These are phyloP conservation scores for Nakazawaea ishiwadae DNA, from an alignment of 805 yeast species.

Conservation along the genomic window DNA sequence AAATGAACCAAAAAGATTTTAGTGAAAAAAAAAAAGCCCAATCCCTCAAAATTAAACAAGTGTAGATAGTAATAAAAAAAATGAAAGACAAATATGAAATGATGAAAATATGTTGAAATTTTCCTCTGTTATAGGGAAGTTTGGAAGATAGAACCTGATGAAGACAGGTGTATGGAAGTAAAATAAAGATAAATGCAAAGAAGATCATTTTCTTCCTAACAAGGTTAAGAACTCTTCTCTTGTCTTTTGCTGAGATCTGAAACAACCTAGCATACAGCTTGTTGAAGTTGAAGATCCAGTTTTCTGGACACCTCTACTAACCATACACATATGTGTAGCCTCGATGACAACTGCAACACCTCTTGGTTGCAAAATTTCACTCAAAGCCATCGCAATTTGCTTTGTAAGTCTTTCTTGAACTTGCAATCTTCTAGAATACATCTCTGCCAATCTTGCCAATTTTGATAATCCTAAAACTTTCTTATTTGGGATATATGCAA, in stretches of 20 bases:
- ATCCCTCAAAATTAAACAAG: too few relatives aligned
- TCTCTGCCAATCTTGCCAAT: constrained; percentile 92
- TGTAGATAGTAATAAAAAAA: background rate
- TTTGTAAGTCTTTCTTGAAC: constrained; percentile 98
- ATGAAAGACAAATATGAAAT: background rate
- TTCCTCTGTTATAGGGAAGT: background rate
- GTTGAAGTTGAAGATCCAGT: constrained; percentile 92
- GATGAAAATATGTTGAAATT: constrained; percentile 11
- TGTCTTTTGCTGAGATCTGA: constrained; percentile 89
- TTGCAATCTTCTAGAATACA: constrained; percentile 92
- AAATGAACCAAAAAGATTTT: too few relatives aligned
- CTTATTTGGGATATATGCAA: constrained; percentile 95
- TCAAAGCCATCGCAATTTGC: constrained; percentile 94
- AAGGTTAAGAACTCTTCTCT: constrained; percentile 91
- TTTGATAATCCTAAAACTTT: constrained; percentile 90
- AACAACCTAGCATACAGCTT: constrained; percentile 96
- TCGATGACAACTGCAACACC: constrained; percentile 99
- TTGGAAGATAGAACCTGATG: background rate
- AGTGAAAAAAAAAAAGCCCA: too few relatives aligned
- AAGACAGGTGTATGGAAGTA: too few relatives aligned
- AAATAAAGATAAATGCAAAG: background rate
- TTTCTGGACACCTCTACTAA: constrained; percentile 94
- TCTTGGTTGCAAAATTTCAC: constrained; percentile 85
- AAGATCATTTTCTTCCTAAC: constrained; percentile 50
- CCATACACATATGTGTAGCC: constrained; percentile 99